Conservation (phyloP, 2,329 filamentous ascomycete species). For the Fusarium nygamai region DNA sequence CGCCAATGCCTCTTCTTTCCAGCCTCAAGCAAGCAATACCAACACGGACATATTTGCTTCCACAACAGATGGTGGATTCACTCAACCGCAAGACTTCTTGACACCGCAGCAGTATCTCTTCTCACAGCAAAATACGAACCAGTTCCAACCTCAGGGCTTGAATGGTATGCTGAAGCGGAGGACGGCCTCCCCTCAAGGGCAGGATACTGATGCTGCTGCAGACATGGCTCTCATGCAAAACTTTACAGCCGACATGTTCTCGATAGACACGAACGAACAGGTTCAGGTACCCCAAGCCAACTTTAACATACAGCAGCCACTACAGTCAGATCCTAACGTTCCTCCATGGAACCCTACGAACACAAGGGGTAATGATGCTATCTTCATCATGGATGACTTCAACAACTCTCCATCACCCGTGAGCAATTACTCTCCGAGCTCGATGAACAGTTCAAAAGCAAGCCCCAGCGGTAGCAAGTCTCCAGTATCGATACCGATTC, state of each 20-base stretch:
- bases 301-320: conserved; percentile 51
- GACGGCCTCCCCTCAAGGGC: conserved; percentile 7
- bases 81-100: conserved; percentile 47
- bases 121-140: conserved; percentile 42
- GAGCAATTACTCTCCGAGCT: conserved; percentile 45
- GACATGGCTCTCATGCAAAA: conserved; percentile 47
- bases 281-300: conserved; percentile 45
- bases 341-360: conserved; percentile 56
- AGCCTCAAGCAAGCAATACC: conserved; percentile 32
- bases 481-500: conserved; percentile 49
- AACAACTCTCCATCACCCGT: conserved; percentile 49
- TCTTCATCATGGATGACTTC: conserved; percentile 53
- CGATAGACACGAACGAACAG: conserved; percentile 33
- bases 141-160: conserved; percentile 38
- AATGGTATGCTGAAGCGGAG: conserved; percentile 38
- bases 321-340: conserved; percentile 50
- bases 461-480: conserved; percentile 39
- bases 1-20: conserved; percentile 47
- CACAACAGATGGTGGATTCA: conserved; percentile 47
- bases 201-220: conserved; percentile 37
- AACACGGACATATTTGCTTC: conserved; percentile 45
- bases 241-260: conserved; percentile 48
- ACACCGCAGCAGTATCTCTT: conserved; percentile 54
- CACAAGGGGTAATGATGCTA: conserved; percentile 43
- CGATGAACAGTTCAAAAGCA: conserved; percentile 44